Evolutionary conservation across 1,284 basidiomycete genomes (phyloP), one percentile per base, ranked within the genome.

Genomic region (Papiliotrema nemorosa): DNA sequence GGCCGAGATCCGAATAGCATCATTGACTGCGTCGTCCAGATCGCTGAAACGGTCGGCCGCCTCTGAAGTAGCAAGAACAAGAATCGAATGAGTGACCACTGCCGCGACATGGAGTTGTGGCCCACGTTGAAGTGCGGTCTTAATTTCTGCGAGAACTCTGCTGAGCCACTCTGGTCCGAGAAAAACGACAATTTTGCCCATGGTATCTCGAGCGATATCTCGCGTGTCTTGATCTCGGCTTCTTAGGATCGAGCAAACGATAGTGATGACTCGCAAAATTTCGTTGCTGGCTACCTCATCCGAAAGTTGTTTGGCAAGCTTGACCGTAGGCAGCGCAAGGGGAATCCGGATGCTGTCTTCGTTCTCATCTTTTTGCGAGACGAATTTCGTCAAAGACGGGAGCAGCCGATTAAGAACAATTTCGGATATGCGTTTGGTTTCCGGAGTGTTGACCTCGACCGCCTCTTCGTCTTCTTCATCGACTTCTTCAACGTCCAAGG

Each of bases 81-180:
- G 78, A 27, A 99, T 77, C 0, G 87, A 82, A 69, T 98, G 94
- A 0, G 83, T 80, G 0, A 87, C 85, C 56, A 87, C 90, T 0
- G 93, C 91, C 26, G 97, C 79, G 13, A 97, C 84, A 64, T 98
- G 93, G 0, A 96, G 82, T 58, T 98, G 96, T 0, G 96, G 92
- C 3, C 96, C 96, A 10, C 93, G 88, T 46, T 84, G 70, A 16
- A 99, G 81, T 0, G 91, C 88, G 1, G 80, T 83, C 18, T 88
- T 82, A 44, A 97, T 79, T 70, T 97, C 93, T 25, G 82, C 83
- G 43, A 97, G 75, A 24, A 90, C 79, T 21, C 83, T 72, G 0
- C 85, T 80, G 3, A 98, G 81, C 69, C 88, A 90, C 1, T 78
- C 70, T 0, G 87, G 81, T 0, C 90, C 92, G 5, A 96, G 77